These are phyloP conservation scores for Chytriomyces sp. DNA, from an alignment of 192 early-diverging fungal species.

Conservation along the genomic window DNA sequence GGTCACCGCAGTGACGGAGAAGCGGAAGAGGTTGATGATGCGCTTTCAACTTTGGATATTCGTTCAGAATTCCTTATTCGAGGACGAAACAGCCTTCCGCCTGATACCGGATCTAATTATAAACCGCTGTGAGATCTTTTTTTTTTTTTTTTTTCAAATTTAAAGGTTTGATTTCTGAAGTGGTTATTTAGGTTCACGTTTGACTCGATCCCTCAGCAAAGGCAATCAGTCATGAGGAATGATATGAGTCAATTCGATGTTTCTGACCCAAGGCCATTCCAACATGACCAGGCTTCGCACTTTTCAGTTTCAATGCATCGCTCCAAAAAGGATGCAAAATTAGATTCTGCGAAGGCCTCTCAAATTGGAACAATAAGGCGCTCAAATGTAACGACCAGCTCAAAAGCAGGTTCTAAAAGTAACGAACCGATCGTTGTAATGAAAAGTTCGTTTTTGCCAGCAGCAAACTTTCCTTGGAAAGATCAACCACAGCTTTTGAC, in stretches of 20 bases:
- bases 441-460: too few species aligned
- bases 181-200: neutral
- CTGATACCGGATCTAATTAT: constrained; percentile 24
- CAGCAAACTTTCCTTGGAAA: neutral
- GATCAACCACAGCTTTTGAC: neutral
- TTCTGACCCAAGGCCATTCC: too few species aligned
- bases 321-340: neutral
- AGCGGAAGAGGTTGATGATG: too few species aligned
- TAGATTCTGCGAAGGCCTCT: neutral
- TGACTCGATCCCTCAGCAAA: constrained; percentile 17
- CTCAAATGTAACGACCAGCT: neutral
- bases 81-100: neutral
- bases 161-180: neutral
- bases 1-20: too few species aligned
- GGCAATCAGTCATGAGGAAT: neutral
- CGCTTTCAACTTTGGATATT: too few species aligned
- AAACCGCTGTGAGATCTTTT: constrained; percentile 8
- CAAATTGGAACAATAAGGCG: neutral
- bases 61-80: too few species aligned
- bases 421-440: too few species aligned
- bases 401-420: too few species aligned
- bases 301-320: too few species aligned
- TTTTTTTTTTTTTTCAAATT: neutral
- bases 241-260: neutral
- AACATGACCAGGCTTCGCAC: too few species aligned